Evolutionary conservation across 1,284 basidiomycete species (phyloP), one percentile per base, ranked within the genome.

Genomic region (Ceratobasidium sp.): DNA sequence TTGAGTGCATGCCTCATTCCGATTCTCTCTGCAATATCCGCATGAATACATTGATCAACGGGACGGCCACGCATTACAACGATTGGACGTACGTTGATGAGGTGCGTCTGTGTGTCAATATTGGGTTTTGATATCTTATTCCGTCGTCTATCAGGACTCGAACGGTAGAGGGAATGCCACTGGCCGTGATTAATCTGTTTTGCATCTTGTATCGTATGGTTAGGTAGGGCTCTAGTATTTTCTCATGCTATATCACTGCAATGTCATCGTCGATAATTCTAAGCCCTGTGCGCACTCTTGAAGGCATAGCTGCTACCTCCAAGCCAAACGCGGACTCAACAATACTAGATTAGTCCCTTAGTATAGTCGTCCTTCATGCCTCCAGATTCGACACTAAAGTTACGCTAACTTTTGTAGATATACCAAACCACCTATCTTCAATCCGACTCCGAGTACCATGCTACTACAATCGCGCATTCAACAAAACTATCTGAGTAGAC

Each of bases 401-500:
- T n/a, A n/a, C n/a, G n/a, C n/a, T 30, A 72, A 60, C 64, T 34
- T 39, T 23, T 28, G 71, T 43, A 23, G 71, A 72, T 41, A 21
- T 72, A 8, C 32, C 48, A 62, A 67, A 14, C 41, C 71, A 14
- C 71, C 61, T 34, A 65, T 72, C 39, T 67, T 72, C 50, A 50
- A 9, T 55, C 61, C 34, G 46, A 62, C 26, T 61, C 61, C 30
- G 50, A 52, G n/a, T 52, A 23, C 4, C 45, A 60, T 45, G 36
- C 65, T 8, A 57, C 52, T n/a, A n/a, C 6, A 50, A 62, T 39
- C 61, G 71, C n/a, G 61, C 71, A 41, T 72, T 72, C 52, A 55
- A 41, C 23, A 36, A 72, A 18, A 18, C 46, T 16, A 65, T 57
- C 52, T 61, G 71, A 5, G 43, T 32, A 18, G 65, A 65, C 48